These are phyloP conservation scores for Plantago elongata DNA, from an alignment of 257 asterid species.

Conservation along the genomic window DNA sequence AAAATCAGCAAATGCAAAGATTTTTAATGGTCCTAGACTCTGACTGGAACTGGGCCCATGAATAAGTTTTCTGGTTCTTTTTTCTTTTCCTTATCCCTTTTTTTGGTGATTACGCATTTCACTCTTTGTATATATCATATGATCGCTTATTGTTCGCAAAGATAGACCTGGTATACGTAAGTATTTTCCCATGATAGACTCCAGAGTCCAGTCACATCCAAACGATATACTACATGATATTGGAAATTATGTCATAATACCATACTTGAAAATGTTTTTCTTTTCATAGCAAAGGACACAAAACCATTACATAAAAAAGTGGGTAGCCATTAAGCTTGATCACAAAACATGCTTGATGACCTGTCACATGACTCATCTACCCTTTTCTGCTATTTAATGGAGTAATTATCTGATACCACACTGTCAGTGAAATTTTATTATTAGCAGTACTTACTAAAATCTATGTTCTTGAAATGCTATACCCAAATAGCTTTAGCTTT, in stretches of 20 bases:
- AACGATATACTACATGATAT: no score
- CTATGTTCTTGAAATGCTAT: slow-evolving; percentile 15
- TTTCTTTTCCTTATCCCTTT: no score
- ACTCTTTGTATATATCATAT: no score
- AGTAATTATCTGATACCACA: not conserved
- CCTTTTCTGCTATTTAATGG: not conserved
- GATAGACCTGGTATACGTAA: no score
- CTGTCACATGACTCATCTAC: slow-evolving; percentile 1
- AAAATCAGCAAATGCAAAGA: no score
- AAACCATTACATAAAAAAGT: slow-evolving; percentile 21
- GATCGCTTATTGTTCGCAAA: no score
- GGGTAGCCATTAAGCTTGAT: slow-evolving; percentile 9
- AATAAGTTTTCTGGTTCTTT: no score
- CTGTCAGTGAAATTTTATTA: slow-evolving; percentile 4
- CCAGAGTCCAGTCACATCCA: no score
- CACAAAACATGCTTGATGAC: slow-evolving; percentile 25
- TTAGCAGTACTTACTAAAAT: not conserved
- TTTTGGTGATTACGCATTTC: no score
- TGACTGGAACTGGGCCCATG: no score
- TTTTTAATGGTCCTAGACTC: no score
- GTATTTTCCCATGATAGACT: no score
- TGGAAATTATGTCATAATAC: not conserved
- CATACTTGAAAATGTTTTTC: not conserved
- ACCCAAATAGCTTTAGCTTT: slow-evolving; percentile 80
- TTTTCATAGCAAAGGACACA: not conserved